Percentiles rank a stretch among this genome's conserved stretches.
Conservation (phyloP, 2,329 filamentous ascomycete genomes). For the Anthostomella pinea region DNA sequence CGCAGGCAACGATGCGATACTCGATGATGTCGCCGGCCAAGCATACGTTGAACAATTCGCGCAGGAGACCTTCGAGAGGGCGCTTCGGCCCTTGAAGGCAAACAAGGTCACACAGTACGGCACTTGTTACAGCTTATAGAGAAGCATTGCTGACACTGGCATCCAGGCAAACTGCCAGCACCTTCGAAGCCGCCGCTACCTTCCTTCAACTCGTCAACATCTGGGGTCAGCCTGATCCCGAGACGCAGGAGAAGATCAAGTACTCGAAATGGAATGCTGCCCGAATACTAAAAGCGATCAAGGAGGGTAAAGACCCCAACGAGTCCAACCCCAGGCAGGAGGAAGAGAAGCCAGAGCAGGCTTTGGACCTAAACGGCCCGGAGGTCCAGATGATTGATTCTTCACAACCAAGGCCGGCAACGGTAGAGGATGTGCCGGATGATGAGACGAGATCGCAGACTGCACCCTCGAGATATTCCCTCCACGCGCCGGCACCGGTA, state of each 20-base stretch:
- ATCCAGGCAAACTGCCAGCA: conserved; percentile 81
- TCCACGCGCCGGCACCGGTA: conserved; percentile 32
- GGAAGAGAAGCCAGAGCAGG: conserved; percentile 45
- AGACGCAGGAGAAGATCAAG: conserved; percentile 83
- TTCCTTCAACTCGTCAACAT: conserved; percentile 87
- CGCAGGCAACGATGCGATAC: conserved; percentile 75
- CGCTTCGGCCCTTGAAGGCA: conserved; percentile 75
- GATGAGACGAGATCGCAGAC: conserved; percentile 31
- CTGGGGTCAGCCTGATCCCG: conserved; percentile 73
- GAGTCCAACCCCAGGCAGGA: conserved; percentile 74
- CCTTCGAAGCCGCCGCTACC: conserved; percentile 86
- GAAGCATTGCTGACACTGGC: conserved; percentile 6
- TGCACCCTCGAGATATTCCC: conserved; percentile 24
- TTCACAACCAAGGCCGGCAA: conserved; percentile 38
- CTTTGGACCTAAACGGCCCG: conserved; percentile 61
- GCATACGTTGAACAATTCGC: conserved; percentile 95
- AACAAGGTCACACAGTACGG: conserved; percentile 77
- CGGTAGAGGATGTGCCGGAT: conserved; percentile 54
- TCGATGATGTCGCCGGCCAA: conserved; percentile 81
- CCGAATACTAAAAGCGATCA: conserved; percentile 85
- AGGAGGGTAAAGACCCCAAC: conserved; percentile 89
- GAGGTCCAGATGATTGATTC: conserved; percentile 56
- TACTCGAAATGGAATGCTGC: conserved; percentile 95
- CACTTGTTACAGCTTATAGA: neutral
- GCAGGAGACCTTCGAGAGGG: conserved; percentile 80